These are phyloP conservation scores for Auricularia sp. DNA, from an alignment of 768 basidiomycete genomes.

Conservation along the genomic window DNA sequence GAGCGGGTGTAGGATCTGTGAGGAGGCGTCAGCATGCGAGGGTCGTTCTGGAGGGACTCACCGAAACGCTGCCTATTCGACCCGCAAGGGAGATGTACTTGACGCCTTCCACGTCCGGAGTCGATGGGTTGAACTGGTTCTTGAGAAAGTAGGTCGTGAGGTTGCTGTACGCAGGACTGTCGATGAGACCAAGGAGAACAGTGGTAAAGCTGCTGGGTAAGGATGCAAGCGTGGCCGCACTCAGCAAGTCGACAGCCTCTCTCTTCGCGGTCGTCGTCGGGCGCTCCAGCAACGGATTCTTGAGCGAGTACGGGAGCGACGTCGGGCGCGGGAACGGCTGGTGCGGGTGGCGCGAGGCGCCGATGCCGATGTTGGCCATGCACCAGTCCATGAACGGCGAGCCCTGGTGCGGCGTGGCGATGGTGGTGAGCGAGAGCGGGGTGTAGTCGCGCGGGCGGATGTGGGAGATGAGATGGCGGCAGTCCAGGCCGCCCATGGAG, in stretches of 20 bases:
- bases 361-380: slow-evolving; percentile 85
- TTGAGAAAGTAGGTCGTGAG: slow-evolving; percentile 78
- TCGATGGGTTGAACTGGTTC: slow-evolving; percentile 70
- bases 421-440: slow-evolving; percentile 78
- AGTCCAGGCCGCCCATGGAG: slow-evolving; percentile 97
- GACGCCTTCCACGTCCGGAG: slow-evolving; percentile 56
- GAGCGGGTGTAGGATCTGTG: slow-evolving; percentile 76
- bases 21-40: background rate
- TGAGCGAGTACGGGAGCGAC: slow-evolving; percentile 8
- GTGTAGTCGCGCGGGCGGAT: slow-evolving; percentile 73
- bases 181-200: slow-evolving; percentile 77
- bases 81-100: slow-evolving; percentile 91
- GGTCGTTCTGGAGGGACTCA: background rate
- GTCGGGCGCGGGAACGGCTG: slow-evolving; percentile 12
- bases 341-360: slow-evolving; percentile 19
- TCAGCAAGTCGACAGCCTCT: background rate
- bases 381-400: slow-evolving; percentile 99
- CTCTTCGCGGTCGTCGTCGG: background rate
- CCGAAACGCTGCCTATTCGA: slow-evolving; percentile 38
- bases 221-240: slow-evolving; percentile 41
- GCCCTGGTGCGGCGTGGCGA: slow-evolving; percentile 91
- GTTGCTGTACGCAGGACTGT: slow-evolving; percentile 95
- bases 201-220: slow-evolving; percentile 81
- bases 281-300: background rate
- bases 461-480: slow-evolving; percentile 83